Evolutionary conservation across 345 rosid genomes (phyloP), one percentile per base, ranked within the genome.

Genomic region (Citropsis articulata): DNA sequence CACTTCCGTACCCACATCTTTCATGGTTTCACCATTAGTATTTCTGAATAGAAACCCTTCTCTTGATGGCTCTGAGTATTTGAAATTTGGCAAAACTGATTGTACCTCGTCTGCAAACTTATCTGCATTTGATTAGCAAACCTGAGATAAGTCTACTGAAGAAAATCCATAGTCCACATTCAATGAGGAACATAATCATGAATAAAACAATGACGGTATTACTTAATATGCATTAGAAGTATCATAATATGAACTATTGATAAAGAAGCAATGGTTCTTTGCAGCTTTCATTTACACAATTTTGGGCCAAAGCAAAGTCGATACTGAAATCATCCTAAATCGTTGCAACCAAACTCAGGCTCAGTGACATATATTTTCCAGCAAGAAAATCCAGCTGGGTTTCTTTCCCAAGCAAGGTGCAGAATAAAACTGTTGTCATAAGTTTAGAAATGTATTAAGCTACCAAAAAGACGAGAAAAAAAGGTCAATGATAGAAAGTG

Each of bases 41-140:
- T 88, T 90, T 83, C 85, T 87, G 86, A 93, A 92, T 28, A 92
- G 79, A 83, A 95, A 92, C 30, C 97, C 93, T 87, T 92, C 90
- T 75, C 88, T 93, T 73, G 91, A 87, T 76, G 88, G 91, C 71
- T 87, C 89, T 50, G 87, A 84, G 82, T 71, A 80, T 77, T 85
- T 82, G 75, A 80, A 74, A 61, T 77, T 85, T 9, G 97, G 92
- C n/a, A 89, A 82, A 73, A 91, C 83, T 56, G 83, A 77, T 66
- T 88, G 90, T 35, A 86, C 93, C 69, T 88, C 94, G 45, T 90
- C 91, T 6, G 94, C 87, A 83, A 95, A 91, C 85, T 91, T 92
- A 83, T 93, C 98, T 93, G 73, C 86, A 80, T 5, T 82, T 69
- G 22, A 75, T 55, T 59, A 69, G 73, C 50, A 81, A 83, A 71